Evolutionary conservation across 495 filamentous ascomycete genomes (phyloP), one percentile per base, ranked within the genome.

Genomic region (Daldinia vernicosa): DNA sequence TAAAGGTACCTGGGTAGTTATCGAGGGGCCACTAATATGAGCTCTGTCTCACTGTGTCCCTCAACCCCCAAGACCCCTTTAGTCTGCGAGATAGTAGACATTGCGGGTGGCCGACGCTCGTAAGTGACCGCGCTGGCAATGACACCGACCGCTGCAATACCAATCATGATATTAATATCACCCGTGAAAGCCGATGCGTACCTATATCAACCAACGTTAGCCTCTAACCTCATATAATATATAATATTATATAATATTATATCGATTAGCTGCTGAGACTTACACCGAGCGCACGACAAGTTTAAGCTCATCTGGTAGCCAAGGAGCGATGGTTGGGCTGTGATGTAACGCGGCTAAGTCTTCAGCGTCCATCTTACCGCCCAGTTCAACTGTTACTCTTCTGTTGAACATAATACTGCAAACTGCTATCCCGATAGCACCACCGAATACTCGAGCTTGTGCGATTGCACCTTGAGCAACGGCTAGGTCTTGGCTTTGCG

Each of bases 361-460:
- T n/a, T 61, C 63, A 6, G 67, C 47, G 27, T 70, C 70, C 63
- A 78, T 72, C n/a, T 57, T 57, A 55, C 55, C 53, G 14, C 43
- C 43, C 7, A 78, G 74, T 51, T 71, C 63, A 54, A 35, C 37
- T 26, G 66, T 35, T 32, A 78, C 52, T 56, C 71, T 58, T 65
- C 68, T 62, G 66, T 82, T 83, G 69, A 84, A 80, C 3, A 85
- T 71, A 28, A 83, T 79, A 28, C 80, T 84, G 65, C 81, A 84
- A 50, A 80, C 56, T 4, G 81, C 79, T 12, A 90, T 78, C 3
- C 87, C 87, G 11, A 89, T 78, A 22, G 82, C 81, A 24, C 88
- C 88, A 12, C 88, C 88, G 26, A 90, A 80, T 7, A 89, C 83
- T 1, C 88, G 82, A 32, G 83, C 74, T 73, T 89, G 87, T 14